Evolutionary conservation across 352 stramenopile genomes (phyloP).

Genomic region (Phytophthora citrophthora): DNA sequence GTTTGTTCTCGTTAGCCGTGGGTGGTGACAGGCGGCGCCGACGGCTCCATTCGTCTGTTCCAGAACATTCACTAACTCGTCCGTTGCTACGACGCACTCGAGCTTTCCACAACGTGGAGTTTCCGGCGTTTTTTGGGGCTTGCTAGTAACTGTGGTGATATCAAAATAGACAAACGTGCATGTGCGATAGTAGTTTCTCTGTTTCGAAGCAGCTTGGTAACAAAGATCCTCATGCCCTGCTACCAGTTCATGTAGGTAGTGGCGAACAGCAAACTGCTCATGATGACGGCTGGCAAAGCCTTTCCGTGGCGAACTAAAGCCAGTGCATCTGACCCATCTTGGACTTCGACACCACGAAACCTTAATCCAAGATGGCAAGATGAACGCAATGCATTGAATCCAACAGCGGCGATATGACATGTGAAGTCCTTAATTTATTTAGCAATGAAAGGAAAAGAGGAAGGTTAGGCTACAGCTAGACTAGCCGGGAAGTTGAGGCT

Average conservation of each 20-base stretch:
- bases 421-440: slow-evolving; percentile 53
- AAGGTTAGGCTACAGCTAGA: slow-evolving; percentile 38
- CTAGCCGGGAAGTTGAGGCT: slow-evolving; percentile 20
- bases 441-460: slow-evolving; percentile 37
- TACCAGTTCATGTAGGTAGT: neutral
- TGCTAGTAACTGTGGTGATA: neutral
- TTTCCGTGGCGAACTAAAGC: slow-evolving; percentile 23
- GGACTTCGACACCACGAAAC: slow-evolving; percentile 3
- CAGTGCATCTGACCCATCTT: slow-evolving; percentile 13
- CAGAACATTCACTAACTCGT: slow-evolving; percentile 94
- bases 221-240: neutral
- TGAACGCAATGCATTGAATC: neutral
- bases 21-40: slow-evolving; percentile 94
- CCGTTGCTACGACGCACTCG: slow-evolving; percentile 10
- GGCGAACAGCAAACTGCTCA: slow-evolving; percentile 18
- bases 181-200: slow-evolving; percentile 15
- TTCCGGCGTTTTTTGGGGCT: too few relatives aligned
- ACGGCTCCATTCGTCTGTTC: slow-evolving; percentile 96
- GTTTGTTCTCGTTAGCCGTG: slow-evolving; percentile 66
- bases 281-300: slow-evolving; percentile 18
- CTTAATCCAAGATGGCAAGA: slow-evolving; percentile 8
- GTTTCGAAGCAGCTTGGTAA: neutral
- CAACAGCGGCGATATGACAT: slow-evolving; percentile 11
- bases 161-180: slow-evolving; percentile 40
- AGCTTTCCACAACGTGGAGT: neutral